Evolutionary conservation across 768 basidiomycete species (phyloP), one percentile per base, ranked within the genome.

Genomic region (Mycena chlorophos): DNA sequence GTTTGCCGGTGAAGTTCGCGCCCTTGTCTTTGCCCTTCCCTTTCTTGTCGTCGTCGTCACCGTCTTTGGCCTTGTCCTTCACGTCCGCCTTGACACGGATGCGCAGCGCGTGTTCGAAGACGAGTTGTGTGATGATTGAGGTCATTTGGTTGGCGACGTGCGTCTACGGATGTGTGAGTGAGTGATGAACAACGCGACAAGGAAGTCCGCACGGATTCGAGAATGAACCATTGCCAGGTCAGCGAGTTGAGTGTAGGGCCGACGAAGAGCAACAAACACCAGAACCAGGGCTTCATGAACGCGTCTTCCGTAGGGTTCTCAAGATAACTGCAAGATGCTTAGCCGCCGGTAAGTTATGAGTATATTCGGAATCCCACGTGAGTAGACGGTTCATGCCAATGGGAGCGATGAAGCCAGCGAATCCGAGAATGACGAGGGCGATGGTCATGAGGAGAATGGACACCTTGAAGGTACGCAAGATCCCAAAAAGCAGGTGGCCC

Each of bases 241-340:
- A 87, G 22, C 4, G 78, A 71, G 13, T 67, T 68, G 5, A 78
- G 1, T 3, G 73, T 64, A 14, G 83, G 80, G 5, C 82, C 83
- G 3, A 79, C 48, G 56, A 84, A 77, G 5, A 85, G 69, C 63
- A 72, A 71, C 1, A 71, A 30, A 16, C 89, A 78, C 87, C 88
- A 90, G n/a, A 89, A 78, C 82, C 87, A 88, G 0, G 89, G 88
- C 38, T 78, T 77, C 43, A 86, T 68, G 5, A 69, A 61, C 0
- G 84, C 75, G 22, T 68, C 75, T 54, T 76, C 63, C 3, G 83
- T 83, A 13, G 72, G 69, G 2, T 67, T 76, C 68, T 88, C 86
- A 17, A 90, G 68, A 63, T 88, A 84, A 31, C 80, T 85, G 51
- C 20, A 20, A 42, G 29, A 26, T 23, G 16, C 46, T n/a, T n/a